These are phyloP conservation scores for Globisporangium heterothallicum DNA, from an alignment of 352 stramenopile genomes.

Conservation along the genomic window DNA sequence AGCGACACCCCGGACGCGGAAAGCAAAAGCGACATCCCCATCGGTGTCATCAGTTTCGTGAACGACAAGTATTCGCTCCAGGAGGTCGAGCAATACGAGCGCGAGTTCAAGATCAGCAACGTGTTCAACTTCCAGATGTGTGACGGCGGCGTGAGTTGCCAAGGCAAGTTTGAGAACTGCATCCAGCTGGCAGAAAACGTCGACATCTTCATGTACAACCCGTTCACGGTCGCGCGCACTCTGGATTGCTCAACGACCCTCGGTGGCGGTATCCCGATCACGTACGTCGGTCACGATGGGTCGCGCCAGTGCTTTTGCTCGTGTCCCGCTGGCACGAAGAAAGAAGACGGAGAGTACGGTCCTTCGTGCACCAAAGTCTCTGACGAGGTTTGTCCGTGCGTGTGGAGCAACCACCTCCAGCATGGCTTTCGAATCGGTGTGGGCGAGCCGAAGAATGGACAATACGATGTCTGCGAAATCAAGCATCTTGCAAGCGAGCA, in stretches of 20 bases:
- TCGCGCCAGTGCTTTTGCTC: conserved; percentile 51
- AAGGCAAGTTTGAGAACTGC: conserved; percentile 24
- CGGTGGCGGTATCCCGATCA: conserved; percentile 36
- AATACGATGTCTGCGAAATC: conserved; percentile 27
- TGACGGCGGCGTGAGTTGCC: conserved; percentile 12
- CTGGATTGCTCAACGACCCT: conserved; percentile 30
- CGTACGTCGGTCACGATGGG: conserved; percentile 29
- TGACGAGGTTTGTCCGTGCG: conserved; percentile 31
- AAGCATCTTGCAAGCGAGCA: conserved; percentile 24
- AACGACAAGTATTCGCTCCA: conserved; percentile 10
- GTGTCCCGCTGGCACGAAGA: conserved; percentile 34
- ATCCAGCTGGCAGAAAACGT: conserved; percentile 26
- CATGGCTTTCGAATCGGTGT: conserved; percentile 15
- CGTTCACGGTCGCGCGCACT: conserved; percentile 35
- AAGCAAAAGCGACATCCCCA: no score
- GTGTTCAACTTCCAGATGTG: conserved; percentile 19
- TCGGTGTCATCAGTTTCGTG: conserved; percentile 14
- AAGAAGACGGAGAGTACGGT: conserved; percentile 10
- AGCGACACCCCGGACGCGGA: no score
- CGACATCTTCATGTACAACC: conserved; percentile 65
- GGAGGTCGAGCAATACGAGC: conserved; percentile 11
- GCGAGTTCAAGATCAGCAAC: conserved; percentile 6
- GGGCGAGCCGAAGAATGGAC: conserved; percentile 4
- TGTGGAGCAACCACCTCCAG: conserved; percentile 28
- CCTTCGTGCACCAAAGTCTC: conserved; percentile 22